Evolutionary conservation across 306 rosid species (phyloP).

Genomic region (Coriaria nepalensis): DNA sequence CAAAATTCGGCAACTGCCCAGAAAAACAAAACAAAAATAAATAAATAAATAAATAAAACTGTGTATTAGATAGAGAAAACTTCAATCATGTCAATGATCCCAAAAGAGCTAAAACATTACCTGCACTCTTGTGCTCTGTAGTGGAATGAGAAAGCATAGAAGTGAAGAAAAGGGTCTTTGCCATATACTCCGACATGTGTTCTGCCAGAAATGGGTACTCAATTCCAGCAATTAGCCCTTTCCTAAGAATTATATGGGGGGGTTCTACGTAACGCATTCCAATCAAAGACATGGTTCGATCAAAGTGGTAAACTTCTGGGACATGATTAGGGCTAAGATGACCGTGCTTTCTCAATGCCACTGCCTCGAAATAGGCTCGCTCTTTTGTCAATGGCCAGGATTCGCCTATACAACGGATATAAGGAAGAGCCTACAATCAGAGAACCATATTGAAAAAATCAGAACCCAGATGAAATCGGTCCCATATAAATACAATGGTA

Average conservation of each 20-base stretch:
- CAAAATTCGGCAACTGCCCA: conserved; percentile 80
- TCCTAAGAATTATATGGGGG: conserved; percentile 76
- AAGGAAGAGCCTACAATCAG: conserved; percentile 58
- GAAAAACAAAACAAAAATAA: conserved; percentile 2
- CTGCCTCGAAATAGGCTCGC: conserved; percentile 74
- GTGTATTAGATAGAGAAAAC: not conserved
- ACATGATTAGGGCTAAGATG: conserved; percentile 43
- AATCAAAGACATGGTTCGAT: conserved; percentile 74
- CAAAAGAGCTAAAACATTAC: conserved; percentile 25
- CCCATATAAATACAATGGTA: not conserved
- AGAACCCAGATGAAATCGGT: not conserved
- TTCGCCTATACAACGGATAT: conserved; percentile 77
- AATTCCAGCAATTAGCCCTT: conserved; percentile 75
- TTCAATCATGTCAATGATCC: conserved; percentile 2
- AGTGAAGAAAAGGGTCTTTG: conserved; percentile 64
- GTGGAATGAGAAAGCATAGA: conserved; percentile 65
- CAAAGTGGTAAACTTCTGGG: conserved; percentile 78
- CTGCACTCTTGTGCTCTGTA: conserved; percentile 57
- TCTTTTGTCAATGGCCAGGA: conserved; percentile 96
- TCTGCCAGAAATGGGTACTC: conserved; percentile 67
- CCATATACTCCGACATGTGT: conserved; percentile 67
- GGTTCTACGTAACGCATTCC: conserved; percentile 87
- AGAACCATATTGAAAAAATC: not conserved
- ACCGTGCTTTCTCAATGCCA: conserved; percentile 33
- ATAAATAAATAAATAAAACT: too few species aligned